Evolutionary conservation across 129 eudicot species (phyloP), one percentile per base, ranked within the genome.

Genomic region (Arctium lappa): DNA sequence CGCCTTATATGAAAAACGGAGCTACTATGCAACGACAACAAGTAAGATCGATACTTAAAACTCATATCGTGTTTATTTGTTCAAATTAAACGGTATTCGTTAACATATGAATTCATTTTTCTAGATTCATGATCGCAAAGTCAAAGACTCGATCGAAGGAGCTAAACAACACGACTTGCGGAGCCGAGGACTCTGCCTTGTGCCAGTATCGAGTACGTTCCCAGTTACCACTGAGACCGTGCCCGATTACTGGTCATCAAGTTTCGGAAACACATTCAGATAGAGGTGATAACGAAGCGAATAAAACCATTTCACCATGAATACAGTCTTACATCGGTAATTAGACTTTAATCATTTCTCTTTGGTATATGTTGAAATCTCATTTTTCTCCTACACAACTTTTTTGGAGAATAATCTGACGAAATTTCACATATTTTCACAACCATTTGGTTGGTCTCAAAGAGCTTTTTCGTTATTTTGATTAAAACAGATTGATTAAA

Each of bases 121-220:
- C 53, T 82, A 92, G 94, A 79, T 50, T 34, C 74, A 46, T 6
- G 87, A 86, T 60, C 68, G 6, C 72, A 85, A 88, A 48, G 50
- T 48, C 79, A 89, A 85, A 77, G 88, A 84, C 22, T 16, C 22
- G 38, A 44, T 22, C 15, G 89, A 91, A 32, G 94, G 62, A 79
- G 40, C 73, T 15, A 88, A 86, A 76, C 89, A 84, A 15, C 81
- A 79, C 50, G 95, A 93, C 85, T 78, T 95, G 66, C 91, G 82
- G 80, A 90, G 91, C 60, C 91, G 91, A 31, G 99, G 99, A 42
- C 97, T 95, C 65, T 95, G 98, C 86, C 86, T 95, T 7, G 99
- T 95, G 83, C 99, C 99, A 8, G 87, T 95, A 65, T 87, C 99
- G 6, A 91, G 95, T 86, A 95, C 99, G 1, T 93, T 93, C 70